These are phyloP conservation scores for Friedmanniomyces simplex DNA, from an alignment of 495 filamentous ascomycete genomes.

Conservation along the genomic window DNA sequence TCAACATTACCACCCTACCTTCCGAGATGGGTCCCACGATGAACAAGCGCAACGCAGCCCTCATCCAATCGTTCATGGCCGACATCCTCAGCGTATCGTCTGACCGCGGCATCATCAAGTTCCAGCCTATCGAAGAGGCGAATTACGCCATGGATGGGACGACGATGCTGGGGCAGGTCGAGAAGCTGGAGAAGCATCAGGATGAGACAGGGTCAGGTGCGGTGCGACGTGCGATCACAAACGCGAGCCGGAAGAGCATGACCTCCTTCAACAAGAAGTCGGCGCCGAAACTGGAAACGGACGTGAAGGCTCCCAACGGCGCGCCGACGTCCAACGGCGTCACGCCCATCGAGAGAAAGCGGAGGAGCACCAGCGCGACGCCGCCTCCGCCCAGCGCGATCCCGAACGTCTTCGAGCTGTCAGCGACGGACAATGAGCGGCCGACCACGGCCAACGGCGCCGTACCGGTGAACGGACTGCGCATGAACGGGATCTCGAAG, in stretches of 20 bases:
- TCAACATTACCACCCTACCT: slow-evolving; percentile 66
- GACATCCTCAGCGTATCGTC: slow-evolving; percentile 54
- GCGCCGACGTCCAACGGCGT: slow-evolving; percentile 17
- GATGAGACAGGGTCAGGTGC: slow-evolving; percentile 26
- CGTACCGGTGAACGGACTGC: slow-evolving; percentile 11
- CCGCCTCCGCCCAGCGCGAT: not conserved
- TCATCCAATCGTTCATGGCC: slow-evolving; percentile 60
- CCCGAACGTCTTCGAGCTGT: slow-evolving; percentile 9
- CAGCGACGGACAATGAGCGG: slow-evolving; percentile 7
- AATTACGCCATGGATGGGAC: slow-evolving; percentile 58
- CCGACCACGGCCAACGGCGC: slow-evolving; percentile 10
- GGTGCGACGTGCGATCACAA: not conserved
- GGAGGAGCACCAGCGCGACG: not conserved
- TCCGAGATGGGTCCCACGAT: slow-evolving; percentile 58
- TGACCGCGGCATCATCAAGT: slow-evolving; percentile 58
- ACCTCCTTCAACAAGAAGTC: slow-evolving; percentile 4
- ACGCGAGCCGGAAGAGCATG: slow-evolving; percentile 9
- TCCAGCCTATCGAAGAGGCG: slow-evolving; percentile 56
- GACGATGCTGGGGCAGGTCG: slow-evolving; percentile 58
- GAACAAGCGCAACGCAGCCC: slow-evolving; percentile 71
- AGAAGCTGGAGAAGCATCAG: slow-evolving; percentile 42
- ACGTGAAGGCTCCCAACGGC: slow-evolving; percentile 8
- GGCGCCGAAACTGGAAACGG: slow-evolving; percentile 5
- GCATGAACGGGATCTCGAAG: slow-evolving; percentile 20
- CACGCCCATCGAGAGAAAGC: not conserved